Evolutionary conservation across 805 yeast genomes (phyloP), one percentile per base, ranked within the genome.

Genomic region (Candida nitratophila): DNA sequence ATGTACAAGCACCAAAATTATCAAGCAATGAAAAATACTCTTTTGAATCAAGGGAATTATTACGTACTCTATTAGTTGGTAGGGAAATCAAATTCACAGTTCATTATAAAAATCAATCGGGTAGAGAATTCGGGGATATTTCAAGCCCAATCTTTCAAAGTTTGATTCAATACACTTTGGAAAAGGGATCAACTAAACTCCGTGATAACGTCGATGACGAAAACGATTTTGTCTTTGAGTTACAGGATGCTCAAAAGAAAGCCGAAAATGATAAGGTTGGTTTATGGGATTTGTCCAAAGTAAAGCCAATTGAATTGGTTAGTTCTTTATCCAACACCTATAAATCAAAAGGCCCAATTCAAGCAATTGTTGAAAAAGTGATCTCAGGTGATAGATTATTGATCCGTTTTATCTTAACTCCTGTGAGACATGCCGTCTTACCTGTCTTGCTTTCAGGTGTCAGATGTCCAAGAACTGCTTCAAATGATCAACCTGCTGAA

Each of bases 371-470:
- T 22, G 95, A 87, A 63, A 79, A 75, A 54, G 93, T 83, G 29
- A 71, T 86, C 47, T 68, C 81, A 49, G 96, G 96, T 40, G 96
- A 87, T 63, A 68, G 95, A 40, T 61, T 86, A n/a, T 66, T 82
- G 33, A 74, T 77, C 12, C 74, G 95, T 35, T 59, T 79, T 12
- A 54, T 76, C 40, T 64, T 77, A 27, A 68, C 66, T 46, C 63
- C 69, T 40, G 62, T 63, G n/a, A 61, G 63, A 35, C 93, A 85
- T 47, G 74, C 72, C 36, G 71, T 76, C 26, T 67, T 79, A 26
- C 81, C 83, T 11, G 73, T 83, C 27, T 59, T 82, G 34, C 64
- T 87, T 49, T 93, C 93, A 2, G 96, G 96, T 39, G 65, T 85
- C 47, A 76, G 77, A 52, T 60, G 81, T 21, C 95, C 95, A 43